Base-by-base conservation (phyloP, 805 yeast species). In the Candida ascalaphidarum region DNA sequence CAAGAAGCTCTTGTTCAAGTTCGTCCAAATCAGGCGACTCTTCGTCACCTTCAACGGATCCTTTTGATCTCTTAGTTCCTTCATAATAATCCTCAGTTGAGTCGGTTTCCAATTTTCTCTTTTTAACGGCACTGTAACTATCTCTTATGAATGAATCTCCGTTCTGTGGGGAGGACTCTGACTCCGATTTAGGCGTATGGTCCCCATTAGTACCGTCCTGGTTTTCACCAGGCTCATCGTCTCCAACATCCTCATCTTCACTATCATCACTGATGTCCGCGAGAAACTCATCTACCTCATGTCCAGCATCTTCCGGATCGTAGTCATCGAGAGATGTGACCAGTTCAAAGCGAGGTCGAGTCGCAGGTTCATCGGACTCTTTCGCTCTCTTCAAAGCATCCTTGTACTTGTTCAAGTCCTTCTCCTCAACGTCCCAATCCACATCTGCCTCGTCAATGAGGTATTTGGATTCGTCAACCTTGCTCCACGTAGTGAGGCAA, bases 401-500 rank as follows among this genome's bases (percentile, higher is more conserved):
- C 33, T 58, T 41, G 43, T 68, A 71, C 36, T 56, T 60, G 24
- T 59, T 61, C 13, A 61, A 45, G 31, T 69, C 81, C 26, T 56
- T 63, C 2, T 61, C 60, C 12, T 67, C 49, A 21, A 65, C 60
- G 11, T 65, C 46, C 46, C 68, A 49, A 21, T 56, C 58, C 21
- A 60, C 64, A 1, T 66, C 68, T 13, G 66, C 64, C 4, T 62
- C 65, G 5, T 65, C 55, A 12, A 86, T 59, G 22, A 63, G 49
- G 46, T 64, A 88, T 3, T 69, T 73, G 3, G 49, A 60, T 37
- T 80, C 92, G 11, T 77, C 74, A 0, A 77, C 77, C 25, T 68
- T 69, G 31, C 63, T 61, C 97, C 97, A 89, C 15, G 68, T 56
- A 6, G 86, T 76, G 39, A 89, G 62, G 51, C 96, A 82, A 21